phyloP scores from a whole-genome alignment of 78 protist species.

The Dictyostelium purpureum region DNA sequence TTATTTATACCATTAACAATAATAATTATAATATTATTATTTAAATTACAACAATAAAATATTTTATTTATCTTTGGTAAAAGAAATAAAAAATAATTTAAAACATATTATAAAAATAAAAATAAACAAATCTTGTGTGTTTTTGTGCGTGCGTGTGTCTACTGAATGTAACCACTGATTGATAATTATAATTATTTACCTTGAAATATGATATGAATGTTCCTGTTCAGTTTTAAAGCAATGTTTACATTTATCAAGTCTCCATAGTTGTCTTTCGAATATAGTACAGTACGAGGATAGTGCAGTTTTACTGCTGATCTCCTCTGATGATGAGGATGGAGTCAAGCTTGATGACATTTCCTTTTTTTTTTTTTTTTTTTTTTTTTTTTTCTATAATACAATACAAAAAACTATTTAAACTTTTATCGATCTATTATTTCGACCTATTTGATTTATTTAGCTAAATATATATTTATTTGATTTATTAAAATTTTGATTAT shows the following conservation, averaged over 20 bases:
- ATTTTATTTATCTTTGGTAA: no score
- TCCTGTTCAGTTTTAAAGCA: slow-evolving; percentile 44
- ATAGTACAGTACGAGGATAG: slow-evolving; percentile 23
- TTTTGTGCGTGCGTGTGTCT: neutral
- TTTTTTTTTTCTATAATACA: no score
- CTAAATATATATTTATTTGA: neutral
- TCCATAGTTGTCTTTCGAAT: slow-evolving; percentile 45
- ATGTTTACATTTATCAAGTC: slow-evolving; percentile 54
- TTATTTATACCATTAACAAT: no score
- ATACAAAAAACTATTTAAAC: neutral
- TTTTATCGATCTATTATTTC: no score
- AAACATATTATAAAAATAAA: no score
- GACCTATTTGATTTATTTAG: neutral
- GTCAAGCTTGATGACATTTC: neutral
- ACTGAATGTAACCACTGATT: no score
- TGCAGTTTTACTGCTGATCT: neutral
- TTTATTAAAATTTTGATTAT: no score
- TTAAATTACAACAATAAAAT: no score
- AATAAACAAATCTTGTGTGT: no score
- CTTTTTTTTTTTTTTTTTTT: neutral
- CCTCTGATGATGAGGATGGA: neutral
- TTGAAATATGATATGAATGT: slow-evolving; percentile 11
- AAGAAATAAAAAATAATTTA: no score
- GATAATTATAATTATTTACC: no score
- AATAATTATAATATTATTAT: no score